Conservation (phyloP, 2,329 filamentous ascomycete species). For the Salinomyces thailandicus region DNA sequence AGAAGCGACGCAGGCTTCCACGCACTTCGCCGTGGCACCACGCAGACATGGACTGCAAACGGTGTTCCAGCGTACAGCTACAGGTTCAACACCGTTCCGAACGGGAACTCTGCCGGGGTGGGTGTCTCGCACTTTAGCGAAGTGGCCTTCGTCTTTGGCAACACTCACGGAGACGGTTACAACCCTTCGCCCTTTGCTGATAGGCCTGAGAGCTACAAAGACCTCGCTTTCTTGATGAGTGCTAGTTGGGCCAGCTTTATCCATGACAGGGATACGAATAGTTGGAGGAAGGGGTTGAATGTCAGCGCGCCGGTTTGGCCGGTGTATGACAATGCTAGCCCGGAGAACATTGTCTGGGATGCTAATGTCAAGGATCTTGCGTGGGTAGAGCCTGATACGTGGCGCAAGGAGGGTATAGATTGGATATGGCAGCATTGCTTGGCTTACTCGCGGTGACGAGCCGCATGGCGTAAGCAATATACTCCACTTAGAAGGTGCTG, state of each 20-base stretch:
- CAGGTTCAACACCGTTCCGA: slow-evolving; percentile 48
- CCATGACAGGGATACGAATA: slow-evolving; percentile 31
- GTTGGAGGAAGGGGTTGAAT: slow-evolving; percentile 14
- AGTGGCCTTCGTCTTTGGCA: slow-evolving; percentile 35
- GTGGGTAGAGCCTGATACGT: slow-evolving; percentile 34
- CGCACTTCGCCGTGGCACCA: slow-evolving; percentile 44
- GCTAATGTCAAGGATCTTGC: slow-evolving; percentile 30
- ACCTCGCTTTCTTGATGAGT: slow-evolving; percentile 35
- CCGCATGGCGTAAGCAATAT: too few species aligned
- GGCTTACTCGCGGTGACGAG: too few species aligned
- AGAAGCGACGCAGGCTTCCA: slow-evolving; percentile 34
- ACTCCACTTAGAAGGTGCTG: too few species aligned
- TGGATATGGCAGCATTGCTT: slow-evolving; percentile 28
- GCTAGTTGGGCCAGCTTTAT: slow-evolving; percentile 38
- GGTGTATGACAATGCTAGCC: slow-evolving; percentile 26
- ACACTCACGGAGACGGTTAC: slow-evolving; percentile 35
- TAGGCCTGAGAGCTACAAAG: slow-evolving; percentile 28
- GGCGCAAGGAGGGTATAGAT: slow-evolving; percentile 34
- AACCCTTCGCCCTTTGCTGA: slow-evolving; percentile 22
- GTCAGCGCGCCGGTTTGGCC: slow-evolving; percentile 29
- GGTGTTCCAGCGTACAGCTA: slow-evolving; percentile 48
- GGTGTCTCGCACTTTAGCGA: slow-evolving; percentile 47
- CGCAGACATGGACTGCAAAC: slow-evolving; percentile 40
- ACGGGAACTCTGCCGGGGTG: slow-evolving; percentile 32
- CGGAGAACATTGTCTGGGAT: slow-evolving; percentile 37